phyloP scores from a whole-genome alignment of 2,329 filamentous ascomycete species.

The Falciphora oryzae region DNA sequence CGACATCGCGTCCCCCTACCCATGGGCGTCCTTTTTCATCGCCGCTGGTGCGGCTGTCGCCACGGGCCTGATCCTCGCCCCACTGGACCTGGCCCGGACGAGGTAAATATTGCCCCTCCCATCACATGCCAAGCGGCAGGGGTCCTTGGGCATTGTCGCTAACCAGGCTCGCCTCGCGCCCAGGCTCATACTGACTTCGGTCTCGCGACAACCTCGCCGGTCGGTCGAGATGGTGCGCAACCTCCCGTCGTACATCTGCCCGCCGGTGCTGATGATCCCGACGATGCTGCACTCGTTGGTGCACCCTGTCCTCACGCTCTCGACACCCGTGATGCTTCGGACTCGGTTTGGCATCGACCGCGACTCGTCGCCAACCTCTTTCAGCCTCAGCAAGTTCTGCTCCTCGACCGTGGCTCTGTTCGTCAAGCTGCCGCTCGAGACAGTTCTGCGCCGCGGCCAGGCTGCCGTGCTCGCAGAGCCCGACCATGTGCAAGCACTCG shows the following conservation, averaged over 20 bases:
- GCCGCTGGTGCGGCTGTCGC: constrained; percentile 58
- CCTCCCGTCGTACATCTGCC: constrained; percentile 72
- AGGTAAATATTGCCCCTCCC: constrained; percentile 35
- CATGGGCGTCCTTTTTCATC: constrained; percentile 73
- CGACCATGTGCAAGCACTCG: constrained; percentile 43
- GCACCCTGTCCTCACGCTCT: constrained; percentile 75
- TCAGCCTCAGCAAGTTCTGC: constrained; percentile 76
- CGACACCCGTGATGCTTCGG: constrained; percentile 78
- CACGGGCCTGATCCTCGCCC: constrained; percentile 76
- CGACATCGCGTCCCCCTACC: constrained; percentile 70
- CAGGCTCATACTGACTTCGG: constrained; percentile 77
- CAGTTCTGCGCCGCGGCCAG: constrained; percentile 83
- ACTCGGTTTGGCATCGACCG: constrained; percentile 81
- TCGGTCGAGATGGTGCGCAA: constrained; percentile 72
- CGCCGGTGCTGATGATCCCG: constrained; percentile 67
- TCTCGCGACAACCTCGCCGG: constrained; percentile 66
- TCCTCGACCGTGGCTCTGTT: constrained; percentile 76
- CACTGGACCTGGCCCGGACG: constrained; percentile 85
- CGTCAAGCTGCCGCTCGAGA: constrained; percentile 85
- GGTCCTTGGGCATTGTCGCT: constrained; percentile 16
- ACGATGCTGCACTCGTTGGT: constrained; percentile 82
- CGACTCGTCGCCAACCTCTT: constrained; percentile 71
- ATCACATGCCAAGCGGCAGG: background rate
- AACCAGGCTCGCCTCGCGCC: constrained; percentile 15
- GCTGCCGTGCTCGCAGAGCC: constrained; percentile 61